Percentiles rank a stretch among this genome's conserved stretches.
Evolutionary conservation across 2,329 filamentous ascomycete genomes (phyloP).

Genomic region (Alternaria ventricosa): DNA sequence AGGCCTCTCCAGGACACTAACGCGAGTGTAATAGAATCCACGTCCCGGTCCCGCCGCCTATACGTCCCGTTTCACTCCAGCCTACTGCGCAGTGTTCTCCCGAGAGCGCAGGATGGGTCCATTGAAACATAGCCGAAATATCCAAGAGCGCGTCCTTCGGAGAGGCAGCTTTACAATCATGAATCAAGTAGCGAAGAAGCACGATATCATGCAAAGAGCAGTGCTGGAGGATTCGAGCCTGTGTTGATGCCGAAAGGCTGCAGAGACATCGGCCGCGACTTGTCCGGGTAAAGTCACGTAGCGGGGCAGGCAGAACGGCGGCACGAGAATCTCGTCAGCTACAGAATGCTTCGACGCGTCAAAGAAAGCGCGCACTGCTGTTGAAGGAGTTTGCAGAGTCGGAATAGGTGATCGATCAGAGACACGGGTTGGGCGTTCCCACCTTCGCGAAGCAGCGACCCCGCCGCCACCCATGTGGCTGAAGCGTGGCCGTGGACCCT

Average conservation of each 20-base stretch:
- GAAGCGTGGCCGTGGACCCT: constrained; percentile 12
- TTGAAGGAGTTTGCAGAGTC: neutral
- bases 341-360: neutral
- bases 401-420: neutral
- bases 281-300: constrained; percentile 13
- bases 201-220: neutral
- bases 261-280: neutral
- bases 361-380: neutral
- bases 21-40: neutral
- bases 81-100: neutral
- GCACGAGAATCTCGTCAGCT: neutral
- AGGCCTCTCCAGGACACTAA: neutral
- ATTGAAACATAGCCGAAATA: neutral
- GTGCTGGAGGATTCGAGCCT: neutral
- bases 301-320: neutral
- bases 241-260: neutral
- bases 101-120: neutral
- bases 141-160: neutral
- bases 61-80: neutral
- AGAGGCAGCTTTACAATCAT: neutral
- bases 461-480: constrained; percentile 27
- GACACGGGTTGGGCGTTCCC: neutral
- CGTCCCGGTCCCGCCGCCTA: neutral
- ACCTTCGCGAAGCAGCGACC: constrained; percentile 4
- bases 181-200: neutral